Conservation (phyloP, 1,139 yeast genomes). For the Saccharomyces hybrid region DNA sequence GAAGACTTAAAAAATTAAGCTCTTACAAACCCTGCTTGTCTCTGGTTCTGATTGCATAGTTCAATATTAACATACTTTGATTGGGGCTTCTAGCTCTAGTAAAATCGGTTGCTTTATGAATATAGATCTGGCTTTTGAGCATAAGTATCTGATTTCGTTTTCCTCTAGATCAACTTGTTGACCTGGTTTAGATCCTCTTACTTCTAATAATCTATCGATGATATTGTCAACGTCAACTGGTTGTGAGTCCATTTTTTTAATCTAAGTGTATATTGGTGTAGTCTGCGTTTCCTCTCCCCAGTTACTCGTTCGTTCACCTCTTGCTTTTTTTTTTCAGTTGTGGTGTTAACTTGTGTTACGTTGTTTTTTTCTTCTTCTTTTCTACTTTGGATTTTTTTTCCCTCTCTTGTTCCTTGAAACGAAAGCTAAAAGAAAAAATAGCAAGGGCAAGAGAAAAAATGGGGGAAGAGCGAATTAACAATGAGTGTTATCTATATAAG, state of each 20-base stretch:
- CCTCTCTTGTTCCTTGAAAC: constrained; percentile 2
- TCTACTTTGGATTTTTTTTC: constrained; percentile 3
- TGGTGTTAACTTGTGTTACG: constrained; percentile 3
- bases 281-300: neutral
- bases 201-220: constrained; percentile 93
- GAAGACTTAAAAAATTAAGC: neutral
- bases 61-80: constrained; percentile 50
- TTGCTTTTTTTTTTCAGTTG: constrained; percentile 3
- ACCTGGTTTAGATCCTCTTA: constrained; percentile 97
- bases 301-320: constrained; percentile 2
- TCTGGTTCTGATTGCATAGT: neutral
- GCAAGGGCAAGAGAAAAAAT: constrained; percentile 1
- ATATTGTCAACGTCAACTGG: constrained; percentile 96
- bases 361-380: constrained; percentile 2
- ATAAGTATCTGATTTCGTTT: constrained; percentile 87
- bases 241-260: constrained; percentile 39
- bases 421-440: neutral
- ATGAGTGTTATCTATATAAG: constrained; percentile 1
- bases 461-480: neutral
- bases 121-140: constrained; percentile 96
- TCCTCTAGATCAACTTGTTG: constrained; percentile 91
- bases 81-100: constrained; percentile 93
- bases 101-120: constrained; percentile 95
- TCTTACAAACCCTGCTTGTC: too few relatives aligned
- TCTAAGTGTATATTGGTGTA: constrained; percentile 1